phyloP scores from a whole-genome alignment of 2,329 filamentous ascomycete species.

The Fusarium citri region DNA sequence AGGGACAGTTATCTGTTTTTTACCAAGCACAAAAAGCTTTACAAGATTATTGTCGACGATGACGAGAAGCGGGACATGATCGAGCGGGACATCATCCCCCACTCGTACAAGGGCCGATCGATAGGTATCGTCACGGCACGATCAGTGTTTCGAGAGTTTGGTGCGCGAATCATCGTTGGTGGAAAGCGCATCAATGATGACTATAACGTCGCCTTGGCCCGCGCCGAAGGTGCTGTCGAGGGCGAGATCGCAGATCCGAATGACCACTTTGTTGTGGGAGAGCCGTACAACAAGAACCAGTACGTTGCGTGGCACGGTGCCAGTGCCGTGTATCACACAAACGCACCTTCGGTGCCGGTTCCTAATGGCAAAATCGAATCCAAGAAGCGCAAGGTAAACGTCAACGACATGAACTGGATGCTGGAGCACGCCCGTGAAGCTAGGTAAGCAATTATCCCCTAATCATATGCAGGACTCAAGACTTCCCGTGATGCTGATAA shows the following conservation, averaged over 20 bases:
- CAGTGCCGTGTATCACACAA: conserved; percentile 93
- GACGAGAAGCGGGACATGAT: conserved; percentile 98
- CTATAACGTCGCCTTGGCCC: conserved; percentile 82
- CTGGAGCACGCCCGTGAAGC: conserved; percentile 92
- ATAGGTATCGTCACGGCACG: conserved; percentile 97
- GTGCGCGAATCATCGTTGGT: conserved; percentile 91
- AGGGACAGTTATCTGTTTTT: conserved; percentile 99
- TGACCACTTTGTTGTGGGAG: conserved; percentile 79
- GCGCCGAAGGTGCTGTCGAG: conserved; percentile 82
- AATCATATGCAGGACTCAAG: not conserved
- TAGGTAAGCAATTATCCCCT: conserved; percentile 67
- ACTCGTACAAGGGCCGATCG: conserved; percentile 97
- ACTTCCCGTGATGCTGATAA: conserved; percentile 16
- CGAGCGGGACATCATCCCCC: conserved; percentile 92
- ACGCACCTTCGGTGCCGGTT: conserved; percentile 79
- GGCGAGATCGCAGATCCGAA: conserved; percentile 93
- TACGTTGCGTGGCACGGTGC: conserved; percentile 99
- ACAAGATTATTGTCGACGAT: conserved; percentile 98
- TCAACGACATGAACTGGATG: conserved; percentile 97
- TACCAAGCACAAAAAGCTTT: conserved; percentile 94
- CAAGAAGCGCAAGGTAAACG: conserved; percentile 86
- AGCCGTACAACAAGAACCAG: conserved; percentile 98
- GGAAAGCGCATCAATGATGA: conserved; percentile 89
- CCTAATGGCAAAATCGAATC: conserved; percentile 80
- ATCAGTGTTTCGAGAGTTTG: conserved; percentile 97